These are phyloP conservation scores for Cyclotella baltica DNA, from an alignment of 108 stramenopile species.

Conservation along the genomic window DNA sequence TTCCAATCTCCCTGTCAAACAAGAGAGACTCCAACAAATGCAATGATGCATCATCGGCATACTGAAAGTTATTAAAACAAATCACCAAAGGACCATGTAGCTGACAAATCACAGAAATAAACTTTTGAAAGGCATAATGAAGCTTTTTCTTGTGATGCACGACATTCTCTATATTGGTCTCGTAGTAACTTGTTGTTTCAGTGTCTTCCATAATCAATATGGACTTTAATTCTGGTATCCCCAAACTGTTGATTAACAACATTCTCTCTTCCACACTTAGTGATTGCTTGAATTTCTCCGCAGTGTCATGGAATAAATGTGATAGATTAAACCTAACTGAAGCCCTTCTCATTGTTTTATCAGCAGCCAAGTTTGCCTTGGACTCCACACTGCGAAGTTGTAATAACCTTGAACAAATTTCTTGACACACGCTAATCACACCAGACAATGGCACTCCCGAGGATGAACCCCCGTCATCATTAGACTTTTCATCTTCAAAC, in stretches of 20 bases:
- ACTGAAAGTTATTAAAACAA: constrained; percentile 15
- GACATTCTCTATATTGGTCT: not conserved
- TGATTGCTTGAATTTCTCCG: not conserved
- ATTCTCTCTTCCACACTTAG: constrained; percentile 3
- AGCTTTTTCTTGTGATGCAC: not conserved
- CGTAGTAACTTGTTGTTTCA: not conserved
- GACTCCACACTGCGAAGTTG: not conserved
- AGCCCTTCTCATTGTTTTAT: too few relatives aligned
- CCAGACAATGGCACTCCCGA: not conserved
- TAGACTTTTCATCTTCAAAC: constrained; percentile 7
- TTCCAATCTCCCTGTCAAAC: constrained; percentile 11
- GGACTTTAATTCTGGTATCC: not conserved
- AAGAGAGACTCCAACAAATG: constrained; percentile 8
- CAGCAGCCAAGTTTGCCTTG: not conserved
- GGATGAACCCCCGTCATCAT: not conserved
- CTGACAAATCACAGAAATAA: constrained; percentile 10
- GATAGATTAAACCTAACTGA: not conserved
- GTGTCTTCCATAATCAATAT: not conserved
- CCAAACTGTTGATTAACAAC: not conserved
- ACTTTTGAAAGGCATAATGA: constrained; percentile 25
- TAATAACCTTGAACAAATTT: constrained; percentile 5
- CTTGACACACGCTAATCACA: not conserved
- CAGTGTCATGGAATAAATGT: constrained; percentile 3
- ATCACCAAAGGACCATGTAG: constrained; percentile 19
- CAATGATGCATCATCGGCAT: constrained; percentile 15